Percentiles rank a stretch among this genome's conserved stretches.
phyloP scores from a whole-genome alignment of 1,284 basidiomycete genomes.

The Trametes sp. region DNA sequence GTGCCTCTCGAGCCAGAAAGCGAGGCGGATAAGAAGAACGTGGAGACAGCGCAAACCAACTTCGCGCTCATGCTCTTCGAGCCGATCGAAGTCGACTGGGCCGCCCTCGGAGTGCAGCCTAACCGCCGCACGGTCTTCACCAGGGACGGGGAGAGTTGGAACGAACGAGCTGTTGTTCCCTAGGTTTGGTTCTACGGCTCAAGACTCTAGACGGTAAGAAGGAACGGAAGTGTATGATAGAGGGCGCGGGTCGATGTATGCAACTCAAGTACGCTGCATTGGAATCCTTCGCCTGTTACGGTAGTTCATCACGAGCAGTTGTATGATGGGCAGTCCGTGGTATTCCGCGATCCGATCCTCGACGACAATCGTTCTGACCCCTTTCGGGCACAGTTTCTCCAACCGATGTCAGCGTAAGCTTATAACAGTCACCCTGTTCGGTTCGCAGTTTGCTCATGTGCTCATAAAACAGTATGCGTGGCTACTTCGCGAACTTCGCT shows the following conservation, averaged over 20 bases:
- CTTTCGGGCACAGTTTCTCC: too few species aligned
- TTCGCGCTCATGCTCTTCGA: constrained; percentile 74
- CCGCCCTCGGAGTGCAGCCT: constrained; percentile 61
- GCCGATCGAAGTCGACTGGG: constrained; percentile 67
- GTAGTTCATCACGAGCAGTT: too few species aligned
- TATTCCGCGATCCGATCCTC: too few species aligned
- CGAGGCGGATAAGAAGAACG: constrained; percentile 51
- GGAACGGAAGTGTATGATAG: neutral
- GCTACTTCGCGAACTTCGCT: neutral
- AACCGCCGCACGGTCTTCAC: constrained; percentile 63
- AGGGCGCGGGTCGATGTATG: neutral
- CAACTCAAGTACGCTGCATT: neutral
- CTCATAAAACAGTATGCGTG: neutral
- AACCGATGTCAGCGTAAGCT: too few species aligned
- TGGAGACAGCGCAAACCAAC: constrained; percentile 61
- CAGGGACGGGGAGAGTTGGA: constrained; percentile 52
- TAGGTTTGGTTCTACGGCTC: constrained; percentile 39
- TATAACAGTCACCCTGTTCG: too few species aligned
- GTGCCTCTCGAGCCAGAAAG: constrained; percentile 50
- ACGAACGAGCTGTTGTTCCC: constrained; percentile 63
- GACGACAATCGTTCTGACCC: too few species aligned
- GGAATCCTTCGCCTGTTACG: too few species aligned
- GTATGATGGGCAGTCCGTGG: too few species aligned
- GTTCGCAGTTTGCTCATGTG: neutral
- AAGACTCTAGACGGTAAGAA: neutral